phyloP scores from a whole-genome alignment of 2,329 filamentous ascomycete genomes.

The Pseudogymnoascus sp. region DNA sequence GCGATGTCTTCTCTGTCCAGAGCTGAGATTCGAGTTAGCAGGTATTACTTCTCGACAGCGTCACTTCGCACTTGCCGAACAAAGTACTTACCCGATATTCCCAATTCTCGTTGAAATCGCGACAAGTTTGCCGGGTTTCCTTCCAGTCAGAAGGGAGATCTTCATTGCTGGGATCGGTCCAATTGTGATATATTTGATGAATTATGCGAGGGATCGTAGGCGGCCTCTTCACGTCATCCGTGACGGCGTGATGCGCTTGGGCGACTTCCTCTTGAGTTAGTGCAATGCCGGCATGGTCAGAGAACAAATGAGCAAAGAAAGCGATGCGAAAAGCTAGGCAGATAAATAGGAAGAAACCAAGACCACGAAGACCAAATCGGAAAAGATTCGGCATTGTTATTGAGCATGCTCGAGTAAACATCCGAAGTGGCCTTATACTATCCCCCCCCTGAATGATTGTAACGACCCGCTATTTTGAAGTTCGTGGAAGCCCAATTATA shows the following conservation, averaged over 20 bases:
- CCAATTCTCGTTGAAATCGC: conserved; percentile 59
- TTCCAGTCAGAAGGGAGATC: conserved; percentile 59
- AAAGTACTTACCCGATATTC: conserved; percentile 55
- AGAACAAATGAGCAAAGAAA: conserved; percentile 14
- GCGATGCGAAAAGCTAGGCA: conserved; percentile 8
- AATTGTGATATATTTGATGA: conserved; percentile 48
- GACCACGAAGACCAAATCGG: not conserved
- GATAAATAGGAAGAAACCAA: conserved; percentile 4
- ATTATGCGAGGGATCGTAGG: conserved; percentile 65
- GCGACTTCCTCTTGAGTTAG: conserved; percentile 13
- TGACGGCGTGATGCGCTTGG: not conserved
- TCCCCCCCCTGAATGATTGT: too few species aligned
- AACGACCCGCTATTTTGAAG: too few species aligned
- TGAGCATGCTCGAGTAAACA: not conserved
- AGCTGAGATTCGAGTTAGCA: conserved; percentile 39
- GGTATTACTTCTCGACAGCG: conserved; percentile 15
- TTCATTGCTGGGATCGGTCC: conserved; percentile 49
- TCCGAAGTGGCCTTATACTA: not conserved
- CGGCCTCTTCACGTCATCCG: conserved; percentile 34
- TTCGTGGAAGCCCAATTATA: too few species aligned
- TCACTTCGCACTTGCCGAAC: not conserved
- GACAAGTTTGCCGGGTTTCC: conserved; percentile 55
- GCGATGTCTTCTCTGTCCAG: conserved; percentile 61
- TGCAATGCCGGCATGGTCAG: conserved; percentile 13
- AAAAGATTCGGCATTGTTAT: not conserved